Percentiles rank a stretch among this genome's conserved stretches.
Evolutionary conservation across 164 flowering plant genomes (phyloP).

Genomic region (Cinnamomum chago): DNA sequence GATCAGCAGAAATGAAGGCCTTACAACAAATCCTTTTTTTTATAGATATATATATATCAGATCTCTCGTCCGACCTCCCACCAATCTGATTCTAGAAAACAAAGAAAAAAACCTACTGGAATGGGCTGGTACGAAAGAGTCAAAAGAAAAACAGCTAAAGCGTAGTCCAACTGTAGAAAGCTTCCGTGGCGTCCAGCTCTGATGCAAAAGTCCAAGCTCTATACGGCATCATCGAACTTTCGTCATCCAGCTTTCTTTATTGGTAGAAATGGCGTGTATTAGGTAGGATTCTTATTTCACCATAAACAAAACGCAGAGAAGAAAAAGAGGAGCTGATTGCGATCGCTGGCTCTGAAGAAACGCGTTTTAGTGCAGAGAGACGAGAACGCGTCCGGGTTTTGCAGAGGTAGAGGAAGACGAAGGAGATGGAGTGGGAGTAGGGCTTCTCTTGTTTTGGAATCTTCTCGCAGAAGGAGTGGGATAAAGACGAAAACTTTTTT

Average conservation of each 20-base stretch:
- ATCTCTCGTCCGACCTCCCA: neutral
- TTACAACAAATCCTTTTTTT: neutral
- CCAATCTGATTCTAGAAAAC: neutral
- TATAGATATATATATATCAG: too few relatives aligned
- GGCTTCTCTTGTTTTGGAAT: too few relatives aligned
- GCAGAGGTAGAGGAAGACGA: too few relatives aligned
- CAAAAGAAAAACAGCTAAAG: neutral
- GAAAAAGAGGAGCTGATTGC: neutral
- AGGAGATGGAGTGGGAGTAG: too few relatives aligned
- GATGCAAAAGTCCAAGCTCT: slow-evolving; percentile 6
- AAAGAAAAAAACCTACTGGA: neutral
- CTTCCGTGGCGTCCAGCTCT: neutral
- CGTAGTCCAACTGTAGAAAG: slow-evolving; percentile 3
- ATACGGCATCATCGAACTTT: neutral
- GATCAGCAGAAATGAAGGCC: neutral
- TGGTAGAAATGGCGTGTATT: neutral
- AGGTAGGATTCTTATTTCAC: neutral
- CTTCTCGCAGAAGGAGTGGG: too few relatives aligned
- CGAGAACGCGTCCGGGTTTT: too few relatives aligned
- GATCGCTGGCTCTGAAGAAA: too few relatives aligned
- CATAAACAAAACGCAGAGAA: neutral
- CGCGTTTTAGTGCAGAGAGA: too few relatives aligned
- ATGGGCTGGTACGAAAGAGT: neutral
- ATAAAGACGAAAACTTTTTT: too few relatives aligned
- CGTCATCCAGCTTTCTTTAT: neutral